These are phyloP conservation scores for Asterionellopsis glacialis DNA, from an alignment of 108 stramenopile genomes.

Conservation along the genomic window DNA sequence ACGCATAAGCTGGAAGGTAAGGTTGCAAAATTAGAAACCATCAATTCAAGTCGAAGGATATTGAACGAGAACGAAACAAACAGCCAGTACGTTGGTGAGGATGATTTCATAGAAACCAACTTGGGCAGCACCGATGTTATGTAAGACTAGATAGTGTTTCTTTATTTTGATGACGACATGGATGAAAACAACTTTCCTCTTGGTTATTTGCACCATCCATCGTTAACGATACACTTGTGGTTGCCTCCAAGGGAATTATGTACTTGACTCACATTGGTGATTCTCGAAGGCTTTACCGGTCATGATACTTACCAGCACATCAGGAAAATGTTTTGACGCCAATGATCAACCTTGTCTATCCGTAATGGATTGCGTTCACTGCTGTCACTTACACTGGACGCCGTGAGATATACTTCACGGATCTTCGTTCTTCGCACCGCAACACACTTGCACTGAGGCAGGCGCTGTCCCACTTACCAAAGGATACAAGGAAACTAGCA, in stretches of 20 bases:
- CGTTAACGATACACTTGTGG: slow-evolving; percentile 49
- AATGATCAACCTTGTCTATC: slow-evolving; percentile 37
- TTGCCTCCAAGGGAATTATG: slow-evolving; percentile 58
- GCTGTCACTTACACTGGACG: slow-evolving; percentile 60
- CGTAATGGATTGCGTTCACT: slow-evolving; percentile 49
- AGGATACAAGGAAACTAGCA: slow-evolving; percentile 59
- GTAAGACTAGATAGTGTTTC: too few species aligned
- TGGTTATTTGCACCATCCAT: slow-evolving; percentile 51
- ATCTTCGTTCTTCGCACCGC: slow-evolving; percentile 20
- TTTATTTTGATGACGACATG: not conserved
- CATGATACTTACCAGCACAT: slow-evolving; percentile 53
- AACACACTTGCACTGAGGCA: slow-evolving; percentile 15
- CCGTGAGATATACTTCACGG: slow-evolving; percentile 59
- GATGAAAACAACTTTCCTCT: not conserved
- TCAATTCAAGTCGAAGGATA: too few species aligned
- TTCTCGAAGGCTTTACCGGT: slow-evolving; percentile 20
- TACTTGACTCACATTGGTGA: slow-evolving; percentile 33
- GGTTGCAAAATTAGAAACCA: too few species aligned
- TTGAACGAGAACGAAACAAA: too few species aligned
- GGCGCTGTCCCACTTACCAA: slow-evolving; percentile 23
- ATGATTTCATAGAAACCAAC: too few species aligned
- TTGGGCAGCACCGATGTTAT: too few species aligned
- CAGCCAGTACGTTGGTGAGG: too few species aligned
- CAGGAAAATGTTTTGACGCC: slow-evolving; percentile 66
- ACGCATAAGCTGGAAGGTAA: too few species aligned